These are phyloP conservation scores for Suillus hirtellus DNA, from an alignment of 768 basidiomycete genomes.

Conservation along the genomic window DNA sequence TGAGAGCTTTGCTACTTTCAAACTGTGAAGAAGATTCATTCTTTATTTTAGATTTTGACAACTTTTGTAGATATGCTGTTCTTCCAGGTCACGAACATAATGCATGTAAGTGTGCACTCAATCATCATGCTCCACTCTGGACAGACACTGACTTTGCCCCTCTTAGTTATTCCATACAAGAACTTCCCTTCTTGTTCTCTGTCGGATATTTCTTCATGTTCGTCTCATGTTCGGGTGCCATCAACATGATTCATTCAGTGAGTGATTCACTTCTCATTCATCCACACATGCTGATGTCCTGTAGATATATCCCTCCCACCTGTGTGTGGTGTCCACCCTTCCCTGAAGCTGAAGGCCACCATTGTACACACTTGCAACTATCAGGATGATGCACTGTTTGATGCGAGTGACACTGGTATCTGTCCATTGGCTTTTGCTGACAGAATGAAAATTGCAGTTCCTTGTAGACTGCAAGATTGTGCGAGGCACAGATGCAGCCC, in stretches of 20 bases:
- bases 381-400: background rate
- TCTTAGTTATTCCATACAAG: slow-evolving; percentile 52
- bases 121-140: background rate
- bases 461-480: background rate
- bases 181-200: slow-evolving; percentile 39
- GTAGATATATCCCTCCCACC: background rate
- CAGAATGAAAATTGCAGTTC: background rate
- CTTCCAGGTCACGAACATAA: slow-evolving; percentile 65
- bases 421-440: background rate
- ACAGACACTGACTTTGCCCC: slow-evolving; percentile 6
- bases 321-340: background rate
- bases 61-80: slow-evolving; percentile 57
- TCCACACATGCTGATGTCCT: background rate
- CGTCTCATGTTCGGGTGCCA: slow-evolving; percentile 37
- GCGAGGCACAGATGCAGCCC: background rate
- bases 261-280: background rate
- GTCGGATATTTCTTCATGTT: background rate
- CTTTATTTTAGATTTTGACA: slow-evolving; percentile 47
- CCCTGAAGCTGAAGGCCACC: background rate
- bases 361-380: background rate
- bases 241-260: background rate
- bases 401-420: background rate
- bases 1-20: slow-evolving; percentile 21
- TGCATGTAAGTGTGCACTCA: slow-evolving; percentile 44
- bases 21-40: background rate